These are phyloP conservation scores for Tetrahymena thermophila DNA, from an alignment of 73 alveolate species.

Conservation along the genomic window DNA sequence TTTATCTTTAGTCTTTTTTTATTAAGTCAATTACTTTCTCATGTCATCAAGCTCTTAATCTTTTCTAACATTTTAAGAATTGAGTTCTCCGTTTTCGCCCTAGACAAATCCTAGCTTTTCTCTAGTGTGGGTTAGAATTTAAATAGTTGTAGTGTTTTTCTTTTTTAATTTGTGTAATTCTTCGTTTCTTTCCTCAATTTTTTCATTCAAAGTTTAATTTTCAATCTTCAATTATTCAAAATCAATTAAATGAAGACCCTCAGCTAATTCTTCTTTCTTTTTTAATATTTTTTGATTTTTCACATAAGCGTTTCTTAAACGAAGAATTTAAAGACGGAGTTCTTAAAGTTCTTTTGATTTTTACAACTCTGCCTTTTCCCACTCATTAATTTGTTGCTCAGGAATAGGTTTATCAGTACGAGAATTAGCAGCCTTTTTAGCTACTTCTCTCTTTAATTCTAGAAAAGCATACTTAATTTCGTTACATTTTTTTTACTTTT, in stretches of 20 bases:
- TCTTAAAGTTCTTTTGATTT: constrained; percentile 60
- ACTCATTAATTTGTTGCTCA: constrained; percentile 47
- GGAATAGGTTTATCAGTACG: constrained; percentile 86
- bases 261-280: constrained; percentile 94
- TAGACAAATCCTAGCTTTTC: constrained; percentile 85
- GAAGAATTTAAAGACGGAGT: constrained; percentile 66
- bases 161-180: constrained; percentile 88
- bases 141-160: constrained; percentile 85
- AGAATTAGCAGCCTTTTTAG: constrained; percentile 81
- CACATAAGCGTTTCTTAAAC: constrained; percentile 78
- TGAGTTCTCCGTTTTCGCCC: constrained; percentile 58
- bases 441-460: constrained; percentile 90
- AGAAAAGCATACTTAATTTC: constrained; percentile 86
- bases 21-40: constrained; percentile 67
- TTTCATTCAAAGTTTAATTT: constrained; percentile 91
- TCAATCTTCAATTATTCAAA: constrained; percentile 93
- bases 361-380: constrained; percentile 54
- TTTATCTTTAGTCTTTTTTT: constrained; percentile 72
- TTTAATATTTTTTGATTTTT: constrained; percentile 83
- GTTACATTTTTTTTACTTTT: constrained; percentile 86
- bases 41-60: constrained; percentile 60
- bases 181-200: constrained; percentile 96
- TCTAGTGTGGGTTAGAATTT: constrained; percentile 83
- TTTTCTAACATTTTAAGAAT: constrained; percentile 55
- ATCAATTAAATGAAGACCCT: constrained; percentile 94